These are phyloP conservation scores for Stagonosporopsis vannaccii DNA, from an alignment of 2,329 filamentous ascomycete species.

Conservation along the genomic window DNA sequence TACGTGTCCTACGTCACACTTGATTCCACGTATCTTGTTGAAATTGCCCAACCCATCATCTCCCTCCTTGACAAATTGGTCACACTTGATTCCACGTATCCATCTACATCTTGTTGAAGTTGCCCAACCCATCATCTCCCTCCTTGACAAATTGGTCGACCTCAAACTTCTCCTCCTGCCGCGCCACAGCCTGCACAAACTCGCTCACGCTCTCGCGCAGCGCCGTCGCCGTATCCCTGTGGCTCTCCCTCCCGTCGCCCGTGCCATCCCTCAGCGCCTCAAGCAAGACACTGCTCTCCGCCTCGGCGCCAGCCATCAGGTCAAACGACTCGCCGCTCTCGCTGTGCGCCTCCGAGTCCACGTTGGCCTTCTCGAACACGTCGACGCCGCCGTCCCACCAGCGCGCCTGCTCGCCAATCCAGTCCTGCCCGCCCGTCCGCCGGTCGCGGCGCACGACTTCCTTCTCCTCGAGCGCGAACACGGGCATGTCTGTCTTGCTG, in stretches of 20 bases:
- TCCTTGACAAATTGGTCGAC: conserved; percentile 15
- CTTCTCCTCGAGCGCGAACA: conserved; percentile 52
- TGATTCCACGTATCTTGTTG: too few relatives aligned
- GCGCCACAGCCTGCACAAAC: not conserved
- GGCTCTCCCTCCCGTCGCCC: not conserved
- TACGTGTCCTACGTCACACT: too few relatives aligned
- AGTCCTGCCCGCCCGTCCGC: conserved; percentile 45
- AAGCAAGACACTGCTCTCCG: conserved; percentile 46
- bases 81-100: too few relatives aligned
- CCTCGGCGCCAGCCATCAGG: conserved; percentile 55
- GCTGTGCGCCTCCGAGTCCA: conserved; percentile 34
- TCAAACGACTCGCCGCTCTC: conserved; percentile 54
- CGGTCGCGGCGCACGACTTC: conserved; percentile 47
- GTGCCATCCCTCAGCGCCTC: conserved; percentile 40
- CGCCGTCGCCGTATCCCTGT: not conserved
- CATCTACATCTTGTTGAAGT: conserved; percentile 20
- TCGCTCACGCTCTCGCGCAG: conserved; percentile 10
- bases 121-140: conserved; percentile 8
- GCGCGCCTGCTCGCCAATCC: conserved; percentile 49
- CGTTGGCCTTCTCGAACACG: conserved; percentile 39
- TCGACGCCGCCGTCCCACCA: conserved; percentile 46
- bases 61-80: conserved; percentile 14
- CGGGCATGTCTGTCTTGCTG: conserved; percentile 34
- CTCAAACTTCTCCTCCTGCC: conserved; percentile 3
- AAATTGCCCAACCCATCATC: conserved; percentile 13